Conservation (phyloP, 495 filamentous ascomycete species). For the Parathielavia appendiculata region DNA sequence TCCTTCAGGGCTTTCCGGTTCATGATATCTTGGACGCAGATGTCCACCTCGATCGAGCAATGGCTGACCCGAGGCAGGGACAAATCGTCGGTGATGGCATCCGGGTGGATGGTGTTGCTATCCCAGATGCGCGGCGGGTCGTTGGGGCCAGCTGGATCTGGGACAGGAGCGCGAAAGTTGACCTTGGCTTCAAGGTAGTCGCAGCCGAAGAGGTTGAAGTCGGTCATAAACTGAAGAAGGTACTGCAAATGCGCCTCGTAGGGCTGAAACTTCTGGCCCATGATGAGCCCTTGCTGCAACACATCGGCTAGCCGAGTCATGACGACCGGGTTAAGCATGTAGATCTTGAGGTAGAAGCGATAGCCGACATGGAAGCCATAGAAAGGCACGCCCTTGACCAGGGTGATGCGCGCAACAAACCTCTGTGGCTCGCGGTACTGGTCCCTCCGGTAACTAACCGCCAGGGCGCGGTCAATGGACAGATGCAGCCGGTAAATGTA, state of each 20-base stretch:
- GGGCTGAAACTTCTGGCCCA: constrained; percentile 79
- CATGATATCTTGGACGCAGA: constrained; percentile 81
- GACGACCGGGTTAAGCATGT: constrained; percentile 76
- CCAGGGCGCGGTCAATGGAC: constrained; percentile 81
- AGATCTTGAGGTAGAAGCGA: constrained; percentile 86
- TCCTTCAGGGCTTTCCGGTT: constrained; percentile 71
- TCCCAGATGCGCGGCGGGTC: constrained; percentile 70
- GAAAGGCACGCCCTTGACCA: constrained; percentile 92
- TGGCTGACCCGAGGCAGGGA: constrained; percentile 73
- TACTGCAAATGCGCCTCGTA: constrained; percentile 92
- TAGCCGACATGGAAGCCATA: constrained; percentile 95
- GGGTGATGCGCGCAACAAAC: constrained; percentile 82
- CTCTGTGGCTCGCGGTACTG: constrained; percentile 57
- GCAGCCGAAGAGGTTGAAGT: constrained; percentile 95
- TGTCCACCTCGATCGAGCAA: constrained; percentile 82
- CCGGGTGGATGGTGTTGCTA: constrained; percentile 50
- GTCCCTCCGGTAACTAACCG: constrained; percentile 74
- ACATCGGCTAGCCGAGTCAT: constrained; percentile 81
- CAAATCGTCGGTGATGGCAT: constrained; percentile 54
- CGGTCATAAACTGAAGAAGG: constrained; percentile 93
- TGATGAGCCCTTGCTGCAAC: constrained; percentile 75
- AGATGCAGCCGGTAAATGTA: constrained; percentile 68
- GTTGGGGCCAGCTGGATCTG: constrained; percentile 54
- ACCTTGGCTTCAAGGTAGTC: constrained; percentile 65
- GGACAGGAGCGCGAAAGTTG: constrained; percentile 71